phyloP scores from a whole-genome alignment of 306 rosid species.

The Medicago arabica region DNA sequence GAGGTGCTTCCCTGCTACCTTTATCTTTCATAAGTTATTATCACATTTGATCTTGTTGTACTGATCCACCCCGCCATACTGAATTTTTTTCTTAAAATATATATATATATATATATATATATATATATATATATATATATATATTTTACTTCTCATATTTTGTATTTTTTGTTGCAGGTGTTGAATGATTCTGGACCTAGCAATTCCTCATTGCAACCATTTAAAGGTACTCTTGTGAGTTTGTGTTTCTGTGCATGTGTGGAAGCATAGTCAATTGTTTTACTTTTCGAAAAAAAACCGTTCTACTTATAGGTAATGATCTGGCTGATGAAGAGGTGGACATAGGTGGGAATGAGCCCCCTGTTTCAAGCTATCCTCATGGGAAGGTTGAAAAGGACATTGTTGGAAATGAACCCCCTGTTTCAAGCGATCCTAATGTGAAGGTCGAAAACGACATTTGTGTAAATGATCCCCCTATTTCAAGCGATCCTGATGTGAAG shows the following conservation, averaged over 20 bases:
- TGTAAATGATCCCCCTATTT: conserved; percentile 73
- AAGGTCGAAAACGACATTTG: conserved; percentile 59
- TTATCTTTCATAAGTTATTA: conserved; percentile 18
- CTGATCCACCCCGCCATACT: neutral
- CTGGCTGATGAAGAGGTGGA: conserved; percentile 75
- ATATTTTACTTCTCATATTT: conserved; percentile 35
- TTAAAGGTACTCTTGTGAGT: conserved; percentile 62
- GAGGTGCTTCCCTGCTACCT: conserved; percentile 60
- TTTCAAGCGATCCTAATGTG: conserved; percentile 67
- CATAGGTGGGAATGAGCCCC: conserved; percentile 75
- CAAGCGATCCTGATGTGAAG: conserved; percentile 67
- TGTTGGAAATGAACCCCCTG: conserved; percentile 73
- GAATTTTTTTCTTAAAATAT: conserved; percentile 14
- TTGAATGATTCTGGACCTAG: conserved; percentile 81
- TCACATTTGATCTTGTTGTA: neutral
- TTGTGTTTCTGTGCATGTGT: conserved; percentile 16
- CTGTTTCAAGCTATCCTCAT: conserved; percentile 68
- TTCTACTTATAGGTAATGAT: conserved; percentile 62
- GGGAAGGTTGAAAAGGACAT: conserved; percentile 55
- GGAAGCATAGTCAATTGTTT: conserved; percentile 1
- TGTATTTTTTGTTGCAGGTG: conserved; percentile 61
- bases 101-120: too few species aligned
- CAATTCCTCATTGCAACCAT: conserved; percentile 83
- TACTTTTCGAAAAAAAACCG: conserved; percentile 22
- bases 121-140: too few species aligned